Base-by-base conservation (phyloP, 1,284 basidiomycete genomes). In the Chalciporus sp. region DNA sequence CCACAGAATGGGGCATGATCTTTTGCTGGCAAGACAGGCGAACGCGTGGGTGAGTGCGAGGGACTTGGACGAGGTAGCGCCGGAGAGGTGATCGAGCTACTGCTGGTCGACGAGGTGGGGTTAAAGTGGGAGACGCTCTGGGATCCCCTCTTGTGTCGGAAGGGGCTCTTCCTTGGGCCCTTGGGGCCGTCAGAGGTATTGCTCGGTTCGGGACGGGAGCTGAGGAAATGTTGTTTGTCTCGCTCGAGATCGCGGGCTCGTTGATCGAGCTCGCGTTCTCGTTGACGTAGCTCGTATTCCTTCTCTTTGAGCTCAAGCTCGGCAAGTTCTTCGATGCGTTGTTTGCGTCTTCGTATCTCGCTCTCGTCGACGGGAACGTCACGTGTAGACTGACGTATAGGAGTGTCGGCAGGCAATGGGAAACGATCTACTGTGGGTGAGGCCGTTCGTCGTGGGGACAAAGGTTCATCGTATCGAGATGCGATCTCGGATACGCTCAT, bases 401-500 rank as follows among this genome's bases (percentile, higher is more conserved):
- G 51, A 26, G 53, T 54, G 42, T 70, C 66, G 3, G 43, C 20
- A n/a, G 37, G 26, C 27, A 52, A 39, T 20, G 47, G 53, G 47
- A 67, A 59, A 23, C 56, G 59, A 43, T 75, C 70, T 37, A 58
- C 48, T 10, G 57, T 59, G 3, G 73, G 75, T 5, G 73, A 77
- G 17, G 56, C 49, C 3, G 70, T 57, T 26, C 53, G 52, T 27
- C 71, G 67, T 27, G 74, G 68, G 9, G 74, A 74, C 33, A 66
- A 58, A 26, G 74, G 72, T n/a, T 67, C 64, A 14, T 78, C 78
- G 61, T 88, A 90, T 35, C 81, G 80, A 42, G 77, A 79, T 2
- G 87, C 86, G n/a, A 90, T 71, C 56, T 83, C 78, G 7, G 78
- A 78, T 14, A 90, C 88, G 47, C 83, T 88, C 49, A 80, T 70